Base-by-base conservation (phyloP, 306 rosid species). In the Prunus kanzakura region DNA sequence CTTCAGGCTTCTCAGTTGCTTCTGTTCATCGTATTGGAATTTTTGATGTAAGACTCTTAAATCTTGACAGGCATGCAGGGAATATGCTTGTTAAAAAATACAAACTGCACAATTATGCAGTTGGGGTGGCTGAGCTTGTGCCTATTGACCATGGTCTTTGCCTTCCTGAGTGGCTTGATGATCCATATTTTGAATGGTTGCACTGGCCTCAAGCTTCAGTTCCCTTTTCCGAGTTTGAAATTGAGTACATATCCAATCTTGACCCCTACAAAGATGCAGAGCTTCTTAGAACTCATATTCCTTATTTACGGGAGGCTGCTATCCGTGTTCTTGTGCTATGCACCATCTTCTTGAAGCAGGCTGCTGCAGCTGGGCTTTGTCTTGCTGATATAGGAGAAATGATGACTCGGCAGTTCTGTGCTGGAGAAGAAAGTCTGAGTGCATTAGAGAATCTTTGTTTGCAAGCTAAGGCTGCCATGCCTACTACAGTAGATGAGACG, bases 81-180 rank as follows among this genome's bases (percentile, higher is more conserved):
- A 94, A 94, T 66, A 87, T 94, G 78, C 98, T 94, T 60, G 89
- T 91, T 35, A 86, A 86, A 87, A 86, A 81, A 14, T 87, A 88
- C 6, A 86, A 80, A 50, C 64, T 41, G 0, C 67, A 52, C 3
- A 72, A 58, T 51, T 73, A 69, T 74, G 78, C 64, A 38, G 71
- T 62, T 52, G 89, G 86, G 35, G 81, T 18, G 54, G 78, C 85
- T 20, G 93, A 92, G 57, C 96, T 94, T 73, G 93, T 92, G 72
- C 98, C 98, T 0, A 92, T 94, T 46, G 98, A 94, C 78, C 98
- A 94, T 64, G 98, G 98, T 15, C 89, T 94, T 72, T 94, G 96
- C 82, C 89, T 94, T 16, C 98, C 97, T 11, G 98, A 94, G 81
- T 92, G 96, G 95, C 81, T 94, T 4, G 98, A 92, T 69, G 98